Evolutionary conservation across 1,284 basidiomycete genomes (phyloP).

Genomic region (Apiotrichum veenhuisii): DNA sequence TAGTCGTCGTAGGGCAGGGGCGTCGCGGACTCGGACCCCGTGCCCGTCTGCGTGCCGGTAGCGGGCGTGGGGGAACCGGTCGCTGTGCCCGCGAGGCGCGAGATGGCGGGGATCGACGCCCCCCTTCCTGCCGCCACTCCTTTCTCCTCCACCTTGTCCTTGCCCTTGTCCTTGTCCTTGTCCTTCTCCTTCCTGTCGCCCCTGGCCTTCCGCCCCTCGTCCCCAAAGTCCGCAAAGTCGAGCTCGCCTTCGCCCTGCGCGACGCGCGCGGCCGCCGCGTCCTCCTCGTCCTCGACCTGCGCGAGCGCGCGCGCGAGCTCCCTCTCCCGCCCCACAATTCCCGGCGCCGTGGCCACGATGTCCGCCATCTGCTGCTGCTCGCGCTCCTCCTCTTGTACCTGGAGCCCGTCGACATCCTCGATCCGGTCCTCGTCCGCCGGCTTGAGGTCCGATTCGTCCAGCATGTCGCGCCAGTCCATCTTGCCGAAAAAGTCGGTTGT

Average conservation of each 20-base stretch:
- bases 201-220: constrained; percentile 42
- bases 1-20: constrained; percentile 25
- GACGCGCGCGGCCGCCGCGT: constrained; percentile 72
- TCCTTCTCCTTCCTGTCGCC: too few relatives aligned
- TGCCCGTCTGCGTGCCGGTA: constrained; percentile 18
- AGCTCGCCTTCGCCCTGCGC: constrained; percentile 76
- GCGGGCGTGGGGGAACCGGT: not conserved
- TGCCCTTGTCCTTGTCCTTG: constrained; percentile 8
- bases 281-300: constrained; percentile 83
- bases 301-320: constrained; percentile 66
- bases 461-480: constrained; percentile 79
- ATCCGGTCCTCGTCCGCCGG: constrained; percentile 50
- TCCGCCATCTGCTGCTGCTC: too few relatives aligned
- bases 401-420: constrained; percentile 30
- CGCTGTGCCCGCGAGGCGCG: constrained; percentile 2
- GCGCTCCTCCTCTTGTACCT: constrained; percentile 22
- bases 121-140: not conserved
- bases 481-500: constrained; percentile 55
- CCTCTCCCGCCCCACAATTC: constrained; percentile 37
- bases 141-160: constrained; percentile 5
- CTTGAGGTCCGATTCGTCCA: constrained; percentile 52
- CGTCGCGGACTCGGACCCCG: constrained; percentile 43
- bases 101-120: not conserved
- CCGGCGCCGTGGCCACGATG: constrained; percentile 29
- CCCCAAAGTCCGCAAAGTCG: constrained; percentile 70